Evolutionary conservation across 2,329 filamentous ascomycete species (phyloP), one percentile per base, ranked within the genome.

Genomic region (Aspergillus floridensis): DNA sequence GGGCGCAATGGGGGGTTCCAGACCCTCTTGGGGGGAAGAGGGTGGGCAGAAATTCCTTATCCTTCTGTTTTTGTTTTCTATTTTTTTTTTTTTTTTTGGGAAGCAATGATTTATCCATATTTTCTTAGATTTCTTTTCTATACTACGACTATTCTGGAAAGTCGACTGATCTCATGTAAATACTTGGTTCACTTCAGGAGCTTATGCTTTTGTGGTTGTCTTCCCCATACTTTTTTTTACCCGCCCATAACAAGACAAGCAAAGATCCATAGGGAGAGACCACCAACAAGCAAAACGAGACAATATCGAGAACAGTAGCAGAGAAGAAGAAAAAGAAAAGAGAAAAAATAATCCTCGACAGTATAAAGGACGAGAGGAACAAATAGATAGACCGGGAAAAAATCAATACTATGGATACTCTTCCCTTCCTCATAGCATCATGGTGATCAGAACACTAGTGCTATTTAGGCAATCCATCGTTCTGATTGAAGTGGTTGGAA

Each of bases 401-500:
- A 59, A 49, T 26, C 21, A 35, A 24, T 48, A 54, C 49, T 57
- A 50, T 56, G n/a, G 52, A 56, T 38, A 53, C 46, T 50, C 49
- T 55, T 26, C 38, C 6, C 1, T 16, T n/a, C 16, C 22, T 4
- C 22, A 22, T 22, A 22, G 14, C 11, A 41, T 41, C 11, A 55
- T 55, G 61, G 53, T 56, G 61, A 63, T 63, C 61, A 59, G 59
- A 58, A 47, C 59, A 54, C 61, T 63, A 59, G 61, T 51, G 56
- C 26, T 8, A 46, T 51, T 48, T 24, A 46, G 32, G 41, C 29
- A 48, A 35, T 56, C 44, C 12, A 49, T 22, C 22, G 5, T 26
- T 38, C 21, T 16, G 11, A 24, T 19, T 29, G 32, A 16, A 44
- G 38, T 41, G 22, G 21, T 41, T 22, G 21, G 22, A 46, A 24